Base-by-base conservation (phyloP, 441 rosid species). In the Populus tomentosa region DNA sequence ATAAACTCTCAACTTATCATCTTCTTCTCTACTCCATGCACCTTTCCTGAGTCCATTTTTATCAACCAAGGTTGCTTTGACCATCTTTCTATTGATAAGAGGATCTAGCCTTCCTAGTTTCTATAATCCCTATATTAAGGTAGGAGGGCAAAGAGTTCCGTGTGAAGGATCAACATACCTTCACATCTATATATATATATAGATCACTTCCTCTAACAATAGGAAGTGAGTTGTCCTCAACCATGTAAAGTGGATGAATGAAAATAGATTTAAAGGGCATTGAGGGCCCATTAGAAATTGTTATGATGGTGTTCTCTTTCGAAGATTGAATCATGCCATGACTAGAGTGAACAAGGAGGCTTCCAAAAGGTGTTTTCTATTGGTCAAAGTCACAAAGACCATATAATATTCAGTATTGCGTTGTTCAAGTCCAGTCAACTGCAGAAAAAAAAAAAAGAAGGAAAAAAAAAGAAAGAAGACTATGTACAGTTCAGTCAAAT, bases 1-100 rank as follows among this genome's bases (percentile, higher is more conserved):
- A 66, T 82, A 85, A 23, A 74, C 71, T 77, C 74, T 75, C n/a
- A 87, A 73, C 68, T 82, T 85, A 5, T 76, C 70, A 65, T 87
- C 90, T 78, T 87, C 90, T 72, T 87, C 88, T 16, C 11, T 35
- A 67, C 85, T 84, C 90, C 90, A 87, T 16, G 83, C 80, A 9
- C 90, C 90, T 75, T 79, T 84, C 83, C 75, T 86, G 59, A 81
- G 10, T 65, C 89, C 89, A 76, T 83, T 81, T 70, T 82, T 64
- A 61, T 85, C 88, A 40, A 74, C 72, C 32, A 38, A 77, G 7
- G 84, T 75, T 35, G 84, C 70, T 69, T 85, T 84, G 69, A 85
- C 88, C 90, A 85, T 87, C 63, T 75, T 75, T 28, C 23, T 65
- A 36, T 21, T 2, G 23, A 1, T 4, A 30, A 38, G 10, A 9